Conservation (phyloP, 2,329 filamentous ascomycete species). For the Beauveria sp. region DNA sequence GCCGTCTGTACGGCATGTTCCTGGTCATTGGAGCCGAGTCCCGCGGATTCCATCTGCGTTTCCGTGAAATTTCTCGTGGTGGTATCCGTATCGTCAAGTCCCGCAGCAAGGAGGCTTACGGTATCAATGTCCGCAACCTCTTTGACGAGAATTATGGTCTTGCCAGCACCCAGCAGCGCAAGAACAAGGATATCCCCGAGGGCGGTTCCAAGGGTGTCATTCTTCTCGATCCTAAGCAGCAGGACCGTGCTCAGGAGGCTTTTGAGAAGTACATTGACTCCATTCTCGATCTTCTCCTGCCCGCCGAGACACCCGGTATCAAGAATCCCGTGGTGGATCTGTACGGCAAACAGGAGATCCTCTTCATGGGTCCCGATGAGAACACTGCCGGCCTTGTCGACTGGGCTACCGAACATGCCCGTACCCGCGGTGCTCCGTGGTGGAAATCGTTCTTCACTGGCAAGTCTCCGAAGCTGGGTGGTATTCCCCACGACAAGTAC, state of each 20-base stretch:
- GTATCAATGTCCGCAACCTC: conserved; percentile 90
- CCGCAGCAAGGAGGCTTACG: conserved; percentile 88
- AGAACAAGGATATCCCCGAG: conserved; percentile 99
- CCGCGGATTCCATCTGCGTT: conserved; percentile 92
- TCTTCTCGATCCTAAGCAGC: conserved; percentile 84
- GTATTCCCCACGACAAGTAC: conserved; percentile 92
- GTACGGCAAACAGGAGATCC: conserved; percentile 88
- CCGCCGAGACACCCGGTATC: conserved; percentile 86
- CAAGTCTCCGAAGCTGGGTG: conserved; percentile 91
- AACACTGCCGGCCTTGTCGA: conserved; percentile 96
- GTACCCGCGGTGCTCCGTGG: conserved; percentile 81
- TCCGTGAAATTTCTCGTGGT: conserved; percentile 92
- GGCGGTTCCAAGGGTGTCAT: conserved; percentile 98
- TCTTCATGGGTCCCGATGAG: conserved; percentile 98
- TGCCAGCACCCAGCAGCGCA: conserved; percentile 96
- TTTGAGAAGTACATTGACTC: conserved; percentile 99
- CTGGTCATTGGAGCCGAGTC: conserved; percentile 95
- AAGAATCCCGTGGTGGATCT: conserved; percentile 98
- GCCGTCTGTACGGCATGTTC: conserved; percentile 96
- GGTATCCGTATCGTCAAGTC: conserved; percentile 99
- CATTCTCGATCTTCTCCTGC: conserved; percentile 88
- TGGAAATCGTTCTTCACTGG: conserved; percentile 99
- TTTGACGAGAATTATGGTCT: conserved; percentile 99
- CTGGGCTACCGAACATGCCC: conserved; percentile 97
- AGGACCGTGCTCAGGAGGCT: conserved; percentile 83